These are phyloP conservation scores for Symmetrospora coprosmae DNA, from an alignment of 768 basidiomycete genomes.

Conservation along the genomic window DNA sequence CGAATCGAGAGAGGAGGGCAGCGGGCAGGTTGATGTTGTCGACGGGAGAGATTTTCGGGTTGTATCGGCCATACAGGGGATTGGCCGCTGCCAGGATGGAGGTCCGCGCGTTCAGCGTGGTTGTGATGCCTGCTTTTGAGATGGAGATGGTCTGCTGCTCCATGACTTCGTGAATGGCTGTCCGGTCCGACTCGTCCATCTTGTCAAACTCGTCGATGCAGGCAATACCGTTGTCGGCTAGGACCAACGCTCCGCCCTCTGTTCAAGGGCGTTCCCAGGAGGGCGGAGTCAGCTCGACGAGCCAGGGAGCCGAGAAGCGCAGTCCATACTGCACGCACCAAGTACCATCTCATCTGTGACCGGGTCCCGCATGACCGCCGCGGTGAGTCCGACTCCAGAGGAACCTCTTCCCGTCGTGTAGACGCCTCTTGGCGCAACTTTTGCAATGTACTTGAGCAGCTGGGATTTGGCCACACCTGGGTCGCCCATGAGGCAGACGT, in stretches of 20 bases:
- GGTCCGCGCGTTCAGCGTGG: constrained; percentile 90
- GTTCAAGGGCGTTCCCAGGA: constrained; percentile 2
- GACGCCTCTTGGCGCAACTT: constrained; percentile 90
- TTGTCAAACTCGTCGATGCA: constrained; percentile 99
- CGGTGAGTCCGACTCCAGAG: constrained; percentile 94
- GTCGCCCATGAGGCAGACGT: constrained; percentile 97
- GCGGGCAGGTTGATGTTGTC: constrained; percentile 99
- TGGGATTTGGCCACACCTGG: constrained; percentile 99
- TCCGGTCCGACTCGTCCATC: constrained; percentile 96
- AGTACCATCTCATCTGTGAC: constrained; percentile 99
- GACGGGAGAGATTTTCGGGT: constrained; percentile 89
- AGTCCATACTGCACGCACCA: constrained; percentile 43
- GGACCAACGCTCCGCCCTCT: constrained; percentile 99
- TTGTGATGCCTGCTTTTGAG: constrained; percentile 97
- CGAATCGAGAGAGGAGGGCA: constrained; percentile 87
- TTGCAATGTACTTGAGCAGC: constrained; percentile 91
- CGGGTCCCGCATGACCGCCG: constrained; percentile 97
- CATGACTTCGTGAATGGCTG: constrained; percentile 99
- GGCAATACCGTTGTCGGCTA: constrained; percentile 98
- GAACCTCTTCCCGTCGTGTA: constrained; percentile 98
- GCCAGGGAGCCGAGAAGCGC: neutral
- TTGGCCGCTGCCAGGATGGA: constrained; percentile 97
- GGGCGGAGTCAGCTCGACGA: neutral
- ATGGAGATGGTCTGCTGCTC: constrained; percentile 99
- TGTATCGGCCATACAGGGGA: constrained; percentile 94